Base-by-base conservation (phyloP, 192 early-diverging fungal species). In the Gonapodya prolifera region DNA sequence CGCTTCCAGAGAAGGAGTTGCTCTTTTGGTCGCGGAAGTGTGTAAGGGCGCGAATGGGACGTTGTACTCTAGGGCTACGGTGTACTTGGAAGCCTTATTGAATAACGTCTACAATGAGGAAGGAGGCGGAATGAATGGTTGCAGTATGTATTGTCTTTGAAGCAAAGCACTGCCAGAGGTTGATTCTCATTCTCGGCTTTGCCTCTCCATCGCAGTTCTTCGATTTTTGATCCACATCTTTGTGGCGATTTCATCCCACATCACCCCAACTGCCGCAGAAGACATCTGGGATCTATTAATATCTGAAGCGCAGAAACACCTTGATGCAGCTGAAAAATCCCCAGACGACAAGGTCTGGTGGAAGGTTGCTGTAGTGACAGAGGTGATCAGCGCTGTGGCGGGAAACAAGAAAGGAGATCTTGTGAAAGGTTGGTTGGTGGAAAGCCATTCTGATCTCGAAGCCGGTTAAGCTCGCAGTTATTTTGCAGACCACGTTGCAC, bases 1-100 rank as follows among this genome's bases (percentile, higher is more conserved):
- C 33, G 81, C 82, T 1, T 93, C 89, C 82, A 81, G 84, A 0
- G 92, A 97, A 45, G 94, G 94, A 31, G 78, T 96, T 70, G 86
- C 91, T 0, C 85, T 94, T 77, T 75, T 98, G 70, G 91, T 92
- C 75, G 93, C 92, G 80, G 95, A 98, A 78, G 87, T 89, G 33
- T 86, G 95, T 79, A 94, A 96, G 79, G 84, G 84, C 78, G 89
- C 90, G 75, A 82, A 87, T 0, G 75, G 83, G 23, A 82, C 81
- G 69, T 70, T 92, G 69, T 88, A 91, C 80, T 92, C 90, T 1
- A 81, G 85, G 18, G 82, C 87, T 0, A 45, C 80, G 0, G 77
- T 79, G 0, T 83, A 89, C 31, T 73, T 90, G 32, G 69, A 35
- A 0, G 81, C 81, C 16, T 35, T 87, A 73, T 35, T 86, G 45